phyloP scores from a whole-genome alignment of 352 stramenopile species.

The Phytophthora foliorum region DNA sequence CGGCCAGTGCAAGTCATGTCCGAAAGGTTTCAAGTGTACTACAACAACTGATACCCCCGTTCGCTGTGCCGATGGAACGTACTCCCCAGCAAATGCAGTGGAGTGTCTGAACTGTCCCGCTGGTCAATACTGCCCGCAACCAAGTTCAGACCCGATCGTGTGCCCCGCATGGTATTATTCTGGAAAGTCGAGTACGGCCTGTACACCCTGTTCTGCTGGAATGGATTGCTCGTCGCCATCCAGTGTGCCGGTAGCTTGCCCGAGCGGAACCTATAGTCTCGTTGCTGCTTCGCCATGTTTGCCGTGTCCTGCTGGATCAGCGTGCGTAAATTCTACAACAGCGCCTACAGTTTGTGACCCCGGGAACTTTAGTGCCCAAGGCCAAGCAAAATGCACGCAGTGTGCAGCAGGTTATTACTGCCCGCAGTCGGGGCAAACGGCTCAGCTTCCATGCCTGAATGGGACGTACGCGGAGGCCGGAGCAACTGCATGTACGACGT shows the following conservation, averaged over 20 bases:
- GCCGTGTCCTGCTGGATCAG: constrained; percentile 50
- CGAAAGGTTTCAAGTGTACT: constrained; percentile 58
- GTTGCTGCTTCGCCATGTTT: constrained; percentile 45
- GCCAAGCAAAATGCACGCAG: constrained; percentile 58
- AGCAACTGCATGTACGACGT: constrained; percentile 55
- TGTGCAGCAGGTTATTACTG: constrained; percentile 75
- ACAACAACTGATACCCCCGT: constrained; percentile 42
- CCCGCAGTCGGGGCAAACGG: constrained; percentile 48
- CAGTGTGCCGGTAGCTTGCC: constrained; percentile 43
- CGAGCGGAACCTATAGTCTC: constrained; percentile 57
- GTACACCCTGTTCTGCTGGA: constrained; percentile 55
- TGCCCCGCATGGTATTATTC: constrained; percentile 60
- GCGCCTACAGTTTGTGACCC: constrained; percentile 52
- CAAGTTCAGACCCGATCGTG: constrained; percentile 45
- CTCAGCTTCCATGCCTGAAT: constrained; percentile 54
- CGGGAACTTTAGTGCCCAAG: constrained; percentile 59
- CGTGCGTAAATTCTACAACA: constrained; percentile 40
- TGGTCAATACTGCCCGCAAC: constrained; percentile 57
- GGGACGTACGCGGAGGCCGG: constrained; percentile 62
- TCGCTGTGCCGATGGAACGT: constrained; percentile 48
- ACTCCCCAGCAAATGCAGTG: constrained; percentile 34
- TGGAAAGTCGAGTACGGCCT: constrained; percentile 44
- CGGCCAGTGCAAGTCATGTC: constrained; percentile 50
- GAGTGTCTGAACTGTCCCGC: constrained; percentile 55
- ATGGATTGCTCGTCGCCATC: constrained; percentile 58